These are phyloP conservation scores for Penicillium italicum DNA, from an alignment of 2,329 filamentous ascomycete species.

Conservation along the genomic window DNA sequence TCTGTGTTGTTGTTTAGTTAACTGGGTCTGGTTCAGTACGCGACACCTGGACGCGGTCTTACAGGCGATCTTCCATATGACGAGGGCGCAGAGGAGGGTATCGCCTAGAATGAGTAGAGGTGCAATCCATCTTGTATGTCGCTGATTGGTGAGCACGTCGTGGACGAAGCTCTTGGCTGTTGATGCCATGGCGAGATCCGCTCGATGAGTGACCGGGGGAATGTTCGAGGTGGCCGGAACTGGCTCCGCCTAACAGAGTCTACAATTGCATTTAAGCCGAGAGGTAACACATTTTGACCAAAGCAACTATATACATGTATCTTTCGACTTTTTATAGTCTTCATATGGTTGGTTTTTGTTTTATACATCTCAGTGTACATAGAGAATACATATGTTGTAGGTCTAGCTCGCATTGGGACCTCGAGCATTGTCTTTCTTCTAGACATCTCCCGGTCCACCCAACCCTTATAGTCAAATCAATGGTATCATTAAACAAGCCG, in stretches of 20 bases:
- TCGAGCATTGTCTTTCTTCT: slow-evolving; percentile 6
- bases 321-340: neutral
- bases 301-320: neutral
- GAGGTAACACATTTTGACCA: neutral
- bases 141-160: slow-evolving; percentile 51
- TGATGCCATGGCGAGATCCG: slow-evolving; percentile 31
- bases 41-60: slow-evolving; percentile 35
- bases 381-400: slow-evolving; percentile 3
- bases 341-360: slow-evolving; percentile 3
- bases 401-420: slow-evolving; percentile 7
- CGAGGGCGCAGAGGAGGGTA: slow-evolving; percentile 64
- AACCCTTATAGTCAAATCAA: slow-evolving; percentile 14
- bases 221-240: slow-evolving; percentile 22
- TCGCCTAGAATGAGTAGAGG: slow-evolving; percentile 67
- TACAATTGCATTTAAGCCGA: neutral
- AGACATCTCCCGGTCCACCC: slow-evolving; percentile 2
- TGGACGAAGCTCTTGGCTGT: slow-evolving; percentile 25
- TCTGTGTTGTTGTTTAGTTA: slow-evolving; percentile 51
- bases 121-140: slow-evolving; percentile 60
- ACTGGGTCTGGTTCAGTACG: slow-evolving; percentile 7
- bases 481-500: slow-evolving; percentile 27
- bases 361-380: slow-evolving; percentile 21
- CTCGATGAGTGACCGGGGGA: slow-evolving; percentile 7
- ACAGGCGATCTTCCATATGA: slow-evolving; percentile 85
- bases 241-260: slow-evolving; percentile 2